These are phyloP conservation scores for Canavalia gladiata DNA, from an alignment of 306 rosid species.

Conservation along the genomic window DNA sequence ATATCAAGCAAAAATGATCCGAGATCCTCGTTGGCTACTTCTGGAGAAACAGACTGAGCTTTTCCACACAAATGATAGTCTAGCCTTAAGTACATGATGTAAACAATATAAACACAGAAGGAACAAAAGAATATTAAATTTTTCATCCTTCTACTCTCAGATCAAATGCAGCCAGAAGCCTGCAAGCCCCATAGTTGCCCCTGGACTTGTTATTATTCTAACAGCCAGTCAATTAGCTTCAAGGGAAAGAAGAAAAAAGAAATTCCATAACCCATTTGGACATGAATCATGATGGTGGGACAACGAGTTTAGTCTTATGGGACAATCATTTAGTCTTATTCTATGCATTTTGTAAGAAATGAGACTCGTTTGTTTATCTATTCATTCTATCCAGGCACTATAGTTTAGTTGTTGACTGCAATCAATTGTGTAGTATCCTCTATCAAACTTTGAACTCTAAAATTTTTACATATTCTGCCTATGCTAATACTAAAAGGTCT, in stretches of 20 bases:
- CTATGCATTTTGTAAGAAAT: conserved; percentile 15
- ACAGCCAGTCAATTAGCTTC: conserved; percentile 4
- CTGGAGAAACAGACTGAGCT: neutral
- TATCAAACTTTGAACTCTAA: neutral
- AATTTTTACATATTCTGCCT: neutral
- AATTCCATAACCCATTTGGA: neutral
- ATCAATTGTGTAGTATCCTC: neutral
- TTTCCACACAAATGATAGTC: neutral
- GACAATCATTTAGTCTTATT: conserved; percentile 16
- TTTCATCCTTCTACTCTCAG: neutral
- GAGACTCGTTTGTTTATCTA: conserved; percentile 5
- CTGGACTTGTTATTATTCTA: conserved; percentile 2
- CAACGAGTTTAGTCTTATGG: neutral
- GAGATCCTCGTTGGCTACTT: neutral
- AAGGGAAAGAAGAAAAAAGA: neutral
- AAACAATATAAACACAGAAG: neutral
- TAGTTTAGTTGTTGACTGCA: neutral
- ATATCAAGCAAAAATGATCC: neutral
- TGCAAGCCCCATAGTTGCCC: conserved; percentile 11
- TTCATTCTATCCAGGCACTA: neutral
- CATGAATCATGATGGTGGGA: conserved; percentile 21
- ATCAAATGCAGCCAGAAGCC: neutral
- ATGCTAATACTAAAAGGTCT: conserved; percentile 10
- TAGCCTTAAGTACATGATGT: conserved; percentile 1
- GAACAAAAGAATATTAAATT: neutral